These are phyloP conservation scores for Cnidoscolus chayamansa DNA, from an alignment of 441 rosid genomes.

Conservation along the genomic window DNA sequence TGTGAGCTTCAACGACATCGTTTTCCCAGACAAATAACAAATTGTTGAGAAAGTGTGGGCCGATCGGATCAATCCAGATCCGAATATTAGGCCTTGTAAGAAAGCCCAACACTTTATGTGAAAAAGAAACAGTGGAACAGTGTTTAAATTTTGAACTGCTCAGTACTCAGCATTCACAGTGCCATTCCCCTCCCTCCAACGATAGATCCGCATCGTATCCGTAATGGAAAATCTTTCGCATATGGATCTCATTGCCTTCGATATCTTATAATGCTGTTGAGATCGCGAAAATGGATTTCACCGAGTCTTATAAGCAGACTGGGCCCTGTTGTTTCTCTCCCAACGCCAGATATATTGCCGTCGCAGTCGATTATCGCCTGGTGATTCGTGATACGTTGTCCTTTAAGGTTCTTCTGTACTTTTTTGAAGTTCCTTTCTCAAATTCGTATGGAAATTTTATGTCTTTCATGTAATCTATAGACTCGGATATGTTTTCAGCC, in stretches of 20 bases:
- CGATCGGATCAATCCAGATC: not conserved
- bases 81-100: not conserved
- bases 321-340: constrained; percentile 94
- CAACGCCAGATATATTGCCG: constrained; percentile 82
- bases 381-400: constrained; percentile 84
- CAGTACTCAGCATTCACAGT: not conserved
- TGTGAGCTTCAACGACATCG: too few relatives aligned
- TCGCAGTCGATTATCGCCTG: constrained; percentile 85
- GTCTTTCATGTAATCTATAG: not conserved
- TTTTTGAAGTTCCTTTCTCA: not conserved
- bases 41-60: not conserved
- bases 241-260: not conserved
- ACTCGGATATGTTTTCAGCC: too few relatives aligned
- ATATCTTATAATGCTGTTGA: not conserved
- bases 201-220: not conserved
- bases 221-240: not conserved
- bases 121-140: too few relatives aligned
- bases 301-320: constrained; percentile 78
- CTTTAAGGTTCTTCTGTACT: constrained; percentile 51
- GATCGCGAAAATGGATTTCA: constrained; percentile 66
- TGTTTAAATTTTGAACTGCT: not conserved
- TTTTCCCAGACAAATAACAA: too few relatives aligned
- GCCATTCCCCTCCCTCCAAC: not conserved
- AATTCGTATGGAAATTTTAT: not conserved
- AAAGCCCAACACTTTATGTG: not conserved